Evolutionary conservation across 164 flowering plant genomes (phyloP), one percentile per base, ranked within the genome.

Genomic region (Dillenia turbinata): DNA sequence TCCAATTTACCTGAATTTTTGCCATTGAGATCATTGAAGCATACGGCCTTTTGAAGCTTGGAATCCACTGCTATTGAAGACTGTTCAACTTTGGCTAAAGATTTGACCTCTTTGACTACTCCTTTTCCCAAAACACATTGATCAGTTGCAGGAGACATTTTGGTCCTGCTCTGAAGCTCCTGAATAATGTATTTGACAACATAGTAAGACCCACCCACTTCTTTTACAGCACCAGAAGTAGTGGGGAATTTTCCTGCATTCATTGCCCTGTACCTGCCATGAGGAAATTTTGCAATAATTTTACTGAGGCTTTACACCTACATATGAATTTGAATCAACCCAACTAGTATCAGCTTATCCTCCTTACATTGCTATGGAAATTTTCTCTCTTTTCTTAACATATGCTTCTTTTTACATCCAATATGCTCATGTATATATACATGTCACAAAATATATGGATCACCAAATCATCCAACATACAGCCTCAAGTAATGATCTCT

Each of bases 191-290:
- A 26, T 66, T 71, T 83, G 9, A 84, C 50, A 33, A 61, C 47
- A 69, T 90, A 87, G 69, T 70, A 82, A 66, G 53, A 56, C 52
- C 96, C 93, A 71, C 96, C 93, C 14, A 83, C 77, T 57, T 87
- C 56, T 57, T 77, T 83, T 9, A 0, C 0, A 51, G 75, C 57
- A 63, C 17, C 51, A 17, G 75, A 16, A 47, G 56, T 15, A 51
- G 80, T 49, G 52, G 96, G 96, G 44, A 76, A 85, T 47, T 83
- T 85, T 56, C 93, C 96, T 5, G 65, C 70, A 69, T 87, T 82
- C 12, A 49, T 62, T 24, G 55, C 69, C 65, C 73, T 83, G 75
- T 84, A 87, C 71, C 91, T 85, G 82, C 72, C 67, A 65, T 55
- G 40, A n/a, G 49, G 44, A 19, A 59, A 1, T 16, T 24, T 9